Percentiles rank a stretch among this genome's conserved stretches.
phyloP scores from a whole-genome alignment of 2,329 filamentous ascomycete genomes.

The Alternaria panax region DNA sequence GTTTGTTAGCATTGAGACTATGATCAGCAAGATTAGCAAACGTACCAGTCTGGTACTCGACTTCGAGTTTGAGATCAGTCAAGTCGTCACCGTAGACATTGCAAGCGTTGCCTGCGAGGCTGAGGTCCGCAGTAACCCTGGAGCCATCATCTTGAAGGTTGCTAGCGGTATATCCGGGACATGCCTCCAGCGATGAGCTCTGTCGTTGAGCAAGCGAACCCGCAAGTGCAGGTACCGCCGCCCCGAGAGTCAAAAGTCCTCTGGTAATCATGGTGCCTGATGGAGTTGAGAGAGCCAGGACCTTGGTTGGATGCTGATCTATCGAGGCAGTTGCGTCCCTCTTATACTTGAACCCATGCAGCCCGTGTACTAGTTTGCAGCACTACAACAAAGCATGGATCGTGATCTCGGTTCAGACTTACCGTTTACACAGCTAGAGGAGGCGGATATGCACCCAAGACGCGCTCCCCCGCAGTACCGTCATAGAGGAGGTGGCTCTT shows the following conservation, averaged over 20 bases:
- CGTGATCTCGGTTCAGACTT: constrained; percentile 5
- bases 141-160: constrained; percentile 61
- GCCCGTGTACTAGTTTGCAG: not conserved
- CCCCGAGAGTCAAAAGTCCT: constrained; percentile 31
- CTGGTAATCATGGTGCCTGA: constrained; percentile 33
- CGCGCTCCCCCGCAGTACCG: constrained; percentile 30
- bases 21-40: constrained; percentile 63
- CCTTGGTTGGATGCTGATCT: constrained; percentile 7
- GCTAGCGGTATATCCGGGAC: constrained; percentile 72
- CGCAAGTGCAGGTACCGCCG: constrained; percentile 29
- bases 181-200: constrained; percentile 47
- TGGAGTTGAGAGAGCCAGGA: constrained; percentile 9
- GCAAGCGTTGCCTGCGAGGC: constrained; percentile 70
- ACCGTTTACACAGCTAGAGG: constrained; percentile 17
- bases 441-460: constrained; percentile 22
- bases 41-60: constrained; percentile 67
- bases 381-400: constrained; percentile 2
- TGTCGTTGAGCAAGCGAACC: constrained; percentile 28
- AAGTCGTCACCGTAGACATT: constrained; percentile 67
- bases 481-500: constrained; percentile 15
- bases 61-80: constrained; percentile 61
- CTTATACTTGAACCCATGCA: constrained; percentile 19
- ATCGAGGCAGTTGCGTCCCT: constrained; percentile 3
- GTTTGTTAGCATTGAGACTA: constrained; percentile 53
- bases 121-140: constrained; percentile 72